A percentile compares a stretch with the other conserved stretches of the same genome.
phyloP scores from a whole-genome alignment of 495 filamentous ascomycete species.

The Penicillium flavigenum region DNA sequence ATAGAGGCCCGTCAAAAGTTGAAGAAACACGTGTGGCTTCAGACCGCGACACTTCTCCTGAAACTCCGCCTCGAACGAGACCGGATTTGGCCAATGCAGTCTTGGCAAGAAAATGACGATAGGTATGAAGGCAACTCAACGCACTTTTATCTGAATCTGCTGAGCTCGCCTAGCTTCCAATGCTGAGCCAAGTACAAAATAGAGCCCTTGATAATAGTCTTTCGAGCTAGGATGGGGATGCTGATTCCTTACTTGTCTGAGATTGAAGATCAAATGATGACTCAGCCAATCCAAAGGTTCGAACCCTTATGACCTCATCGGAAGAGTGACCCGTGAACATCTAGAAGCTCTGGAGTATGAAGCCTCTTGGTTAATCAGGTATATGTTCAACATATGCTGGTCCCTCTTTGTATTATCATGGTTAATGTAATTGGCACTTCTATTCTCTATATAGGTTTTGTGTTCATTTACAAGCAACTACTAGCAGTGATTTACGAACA shows the following conservation, averaged over 20 bases:
- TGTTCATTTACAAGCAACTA: background rate
- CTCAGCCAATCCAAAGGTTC: background rate
- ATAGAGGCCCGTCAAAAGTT: constrained; percentile 7
- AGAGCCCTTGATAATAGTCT: background rate
- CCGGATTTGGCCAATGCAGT: constrained; percentile 17
- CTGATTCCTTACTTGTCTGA: background rate
- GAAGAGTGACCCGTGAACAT: background rate
- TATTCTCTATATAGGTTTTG: background rate
- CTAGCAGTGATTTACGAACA: background rate
- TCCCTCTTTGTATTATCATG: background rate
- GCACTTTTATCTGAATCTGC: background rate
- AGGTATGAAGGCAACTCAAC: background rate
- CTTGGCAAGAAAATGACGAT: constrained; percentile 7
- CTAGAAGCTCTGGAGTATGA: background rate
- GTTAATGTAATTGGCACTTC: background rate
- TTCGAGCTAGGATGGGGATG: background rate
- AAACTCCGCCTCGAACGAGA: constrained; percentile 17
- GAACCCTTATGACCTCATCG: background rate
- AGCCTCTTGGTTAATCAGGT: background rate
- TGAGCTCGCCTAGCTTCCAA: background rate
- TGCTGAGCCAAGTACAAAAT: background rate
- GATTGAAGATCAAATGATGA: background rate
- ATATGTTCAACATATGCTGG: background rate
- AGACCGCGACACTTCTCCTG: constrained; percentile 14
- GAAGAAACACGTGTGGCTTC: constrained; percentile 14